Evolutionary conservation across 495 filamentous ascomycete genomes (phyloP), one percentile per base, ranked within the genome.

Genomic region (Evansstolkia leycettana): DNA sequence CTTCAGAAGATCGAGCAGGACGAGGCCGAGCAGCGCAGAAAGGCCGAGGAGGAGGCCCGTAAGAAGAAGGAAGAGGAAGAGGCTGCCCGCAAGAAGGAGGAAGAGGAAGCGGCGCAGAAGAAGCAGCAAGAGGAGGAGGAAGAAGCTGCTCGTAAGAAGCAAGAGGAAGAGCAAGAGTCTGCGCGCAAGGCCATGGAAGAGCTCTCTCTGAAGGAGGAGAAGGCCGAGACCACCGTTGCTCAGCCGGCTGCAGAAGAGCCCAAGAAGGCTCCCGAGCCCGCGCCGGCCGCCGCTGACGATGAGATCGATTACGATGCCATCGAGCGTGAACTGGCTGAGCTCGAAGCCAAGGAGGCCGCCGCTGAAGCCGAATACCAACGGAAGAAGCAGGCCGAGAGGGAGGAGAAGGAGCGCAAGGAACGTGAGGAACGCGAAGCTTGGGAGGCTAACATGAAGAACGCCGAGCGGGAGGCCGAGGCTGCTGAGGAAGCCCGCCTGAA

Each of bases 391-490:
- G 64, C 61, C 2, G 69, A 77, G 39, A 71, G 76, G 38, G 73
- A 70, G 36, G 76, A 77, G 33, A 68, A 69, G 26, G 76, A 75
- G 35, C 67, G 69, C 40, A 77, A 80, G 46, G 65, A 67, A 44
- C 62, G 62, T 11, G 72, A 73, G 32, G 69, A 68, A 28, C 53
- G 35, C 15, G 62, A 64, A 28, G 43, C 55, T 30, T 67, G 58
- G n/a, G 64, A 70, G 36, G 56, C 58, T 40, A 71, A 71, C 41
- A 72, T 73, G 65, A 72, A 69, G 54, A 58, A 62, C 41, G 70
- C 70, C 27, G 69, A 75, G 45, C 58, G 53, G 13, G 72, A 77
- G 49, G 73, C 71, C 19, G 73, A 73, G 38, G 71, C 66, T 31
- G 51, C 52, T 12, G 69, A 76, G 49, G 62, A 75, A 45, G 72